A percentile compares a stretch with the other conserved stretches of the same genome.
phyloP scores from a whole-genome alignment of 2,329 filamentous ascomycete genomes.

The Trichoderma cornu-damae region DNA sequence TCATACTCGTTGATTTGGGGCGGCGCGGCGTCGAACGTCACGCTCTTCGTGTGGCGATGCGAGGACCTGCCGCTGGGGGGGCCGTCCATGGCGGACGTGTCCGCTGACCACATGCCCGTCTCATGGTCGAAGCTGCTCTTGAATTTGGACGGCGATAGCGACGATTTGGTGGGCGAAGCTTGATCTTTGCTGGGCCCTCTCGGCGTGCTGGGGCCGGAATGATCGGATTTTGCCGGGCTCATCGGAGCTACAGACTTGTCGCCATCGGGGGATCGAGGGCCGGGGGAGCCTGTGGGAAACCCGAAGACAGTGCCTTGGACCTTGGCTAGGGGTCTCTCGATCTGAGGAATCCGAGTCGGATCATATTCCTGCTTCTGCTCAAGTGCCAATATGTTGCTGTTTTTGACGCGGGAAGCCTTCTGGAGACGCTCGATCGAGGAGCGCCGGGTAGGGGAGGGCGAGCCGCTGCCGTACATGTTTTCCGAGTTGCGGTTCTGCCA shows the following conservation, averaged over 20 bases:
- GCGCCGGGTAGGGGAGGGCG: conserved; percentile 69
- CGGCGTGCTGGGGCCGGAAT: conserved; percentile 27
- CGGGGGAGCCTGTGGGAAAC: conserved; percentile 47
- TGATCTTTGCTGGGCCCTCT: conserved; percentile 63
- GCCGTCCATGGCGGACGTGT: conserved; percentile 53
- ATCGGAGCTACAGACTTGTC: conserved; percentile 39
- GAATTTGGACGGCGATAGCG: conserved; percentile 64
- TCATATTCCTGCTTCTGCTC: conserved; percentile 93
- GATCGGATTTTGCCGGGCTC: conserved; percentile 24
- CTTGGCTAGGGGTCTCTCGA: conserved; percentile 77
- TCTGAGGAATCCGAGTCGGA: conserved; percentile 66
- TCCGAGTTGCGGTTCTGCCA: conserved; percentile 82
- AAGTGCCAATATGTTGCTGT: conserved; percentile 93
- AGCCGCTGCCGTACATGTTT: conserved; percentile 63
- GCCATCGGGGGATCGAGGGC: conserved; percentile 46
- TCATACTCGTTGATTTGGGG: conserved; percentile 97
- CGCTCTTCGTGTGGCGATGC: conserved; percentile 87
- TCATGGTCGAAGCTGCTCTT: conserved; percentile 67
- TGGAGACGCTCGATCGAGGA: conserved; percentile 94
- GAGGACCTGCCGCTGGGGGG: conserved; percentile 62
- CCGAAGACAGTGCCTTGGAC: conserved; percentile 68
- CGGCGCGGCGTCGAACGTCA: conserved; percentile 91
- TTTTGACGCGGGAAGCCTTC: conserved; percentile 91
- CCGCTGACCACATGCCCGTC: conserved; percentile 62
- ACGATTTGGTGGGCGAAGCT: conserved; percentile 81